Evolutionary conservation across 805 yeast genomes (phyloP).

Genomic region (Myxozyma monticola): DNA sequence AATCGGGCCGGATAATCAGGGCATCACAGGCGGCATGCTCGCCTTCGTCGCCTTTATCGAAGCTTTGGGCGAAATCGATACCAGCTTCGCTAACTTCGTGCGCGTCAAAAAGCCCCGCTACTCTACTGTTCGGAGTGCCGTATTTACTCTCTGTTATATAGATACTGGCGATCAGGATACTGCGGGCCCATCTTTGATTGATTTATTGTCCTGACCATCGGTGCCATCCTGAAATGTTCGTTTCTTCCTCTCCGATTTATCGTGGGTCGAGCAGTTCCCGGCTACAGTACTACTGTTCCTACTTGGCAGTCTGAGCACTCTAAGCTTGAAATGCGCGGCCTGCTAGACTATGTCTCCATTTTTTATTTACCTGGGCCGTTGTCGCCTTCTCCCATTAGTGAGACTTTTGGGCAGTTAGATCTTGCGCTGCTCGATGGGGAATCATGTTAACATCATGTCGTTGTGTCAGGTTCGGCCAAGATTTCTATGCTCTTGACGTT

Average conservation of each 20-base stretch:
- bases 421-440: not conserved
- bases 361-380: slow-evolving; percentile 69
- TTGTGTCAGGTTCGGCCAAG: slow-evolving; percentile 55
- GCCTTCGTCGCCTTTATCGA: too few relatives aligned
- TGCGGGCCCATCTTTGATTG: slow-evolving; percentile 59
- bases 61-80: too few relatives aligned
- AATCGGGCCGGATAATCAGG: too few relatives aligned
- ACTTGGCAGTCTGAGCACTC: slow-evolving; percentile 79
- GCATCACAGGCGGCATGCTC: too few relatives aligned
- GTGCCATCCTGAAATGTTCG: slow-evolving; percentile 60
- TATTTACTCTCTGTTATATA: slow-evolving; percentile 54
- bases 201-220: slow-evolving; percentile 54
- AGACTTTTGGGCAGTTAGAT: too few relatives aligned
- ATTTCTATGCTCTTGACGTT: slow-evolving; percentile 56
- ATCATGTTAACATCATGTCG: too few relatives aligned
- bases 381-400: slow-evolving; percentile 64
- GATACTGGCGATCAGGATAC: slow-evolving; percentile 66
- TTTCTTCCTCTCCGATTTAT: slow-evolving; percentile 68
- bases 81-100: too few relatives aligned
- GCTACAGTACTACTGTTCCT: slow-evolving; percentile 75
- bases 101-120: too few relatives aligned
- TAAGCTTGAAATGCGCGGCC: slow-evolving; percentile 64
- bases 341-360: slow-evolving; percentile 67
- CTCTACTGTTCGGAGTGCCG: slow-evolving; percentile 17
- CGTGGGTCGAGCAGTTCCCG: slow-evolving; percentile 69